Evolutionary conservation across 2,329 filamentous ascomycete species (phyloP).

Genomic region (Diaporthe aspalathi): DNA sequence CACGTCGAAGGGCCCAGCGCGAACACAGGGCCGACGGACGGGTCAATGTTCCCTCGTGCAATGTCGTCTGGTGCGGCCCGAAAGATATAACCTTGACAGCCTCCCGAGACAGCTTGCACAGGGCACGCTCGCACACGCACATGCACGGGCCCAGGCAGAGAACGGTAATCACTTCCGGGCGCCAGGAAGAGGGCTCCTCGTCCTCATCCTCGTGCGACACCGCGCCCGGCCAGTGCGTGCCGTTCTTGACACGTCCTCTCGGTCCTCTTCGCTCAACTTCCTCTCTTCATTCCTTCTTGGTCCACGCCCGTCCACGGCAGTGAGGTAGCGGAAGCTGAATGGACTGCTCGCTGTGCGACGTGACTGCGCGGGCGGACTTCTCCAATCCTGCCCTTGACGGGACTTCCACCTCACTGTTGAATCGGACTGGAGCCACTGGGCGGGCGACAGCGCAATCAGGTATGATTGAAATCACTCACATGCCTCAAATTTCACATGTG

Average conservation of each 20-base stretch:
- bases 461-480: not conserved
- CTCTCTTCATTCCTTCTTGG: not conserved
- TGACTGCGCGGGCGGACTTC: not conserved
- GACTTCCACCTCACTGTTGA: not conserved
- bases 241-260: not conserved
- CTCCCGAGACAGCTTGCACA: slow-evolving; percentile 26
- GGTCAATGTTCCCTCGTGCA: slow-evolving; percentile 9
- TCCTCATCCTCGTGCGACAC: not conserved
- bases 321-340: not conserved
- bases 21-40: slow-evolving; percentile 12
- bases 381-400: not conserved
- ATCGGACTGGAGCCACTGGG: not conserved
- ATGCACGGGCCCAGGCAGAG: slow-evolving; percentile 7
- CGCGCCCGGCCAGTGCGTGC: not conserved
- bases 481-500: slow-evolving; percentile 12
- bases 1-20: not conserved
- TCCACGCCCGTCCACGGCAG: not conserved
- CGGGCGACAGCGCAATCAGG: not conserved
- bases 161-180: not conserved
- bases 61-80: slow-evolving; percentile 12
- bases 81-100: slow-evolving; percentile 24
- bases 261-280: not conserved
- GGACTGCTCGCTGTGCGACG: not conserved
- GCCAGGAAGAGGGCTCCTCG: too few relatives aligned
- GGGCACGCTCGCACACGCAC: not conserved